Evolutionary conservation across 2,329 filamentous ascomycete genomes (phyloP).

Genomic region (Conoideocrella luteorostrata): DNA sequence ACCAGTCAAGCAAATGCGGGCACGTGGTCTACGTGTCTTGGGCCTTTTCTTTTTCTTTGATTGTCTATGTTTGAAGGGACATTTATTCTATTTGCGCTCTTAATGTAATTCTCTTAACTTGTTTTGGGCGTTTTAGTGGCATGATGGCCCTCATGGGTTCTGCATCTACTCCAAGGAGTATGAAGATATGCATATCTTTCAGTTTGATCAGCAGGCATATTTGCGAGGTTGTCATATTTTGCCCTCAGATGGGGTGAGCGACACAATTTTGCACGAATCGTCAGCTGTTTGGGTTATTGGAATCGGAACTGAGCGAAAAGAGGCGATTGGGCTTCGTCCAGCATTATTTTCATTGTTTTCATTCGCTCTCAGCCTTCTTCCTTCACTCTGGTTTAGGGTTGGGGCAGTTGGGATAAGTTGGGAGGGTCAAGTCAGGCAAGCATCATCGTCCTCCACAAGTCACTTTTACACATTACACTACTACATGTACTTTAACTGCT

Average conservation of each 20-base stretch:
- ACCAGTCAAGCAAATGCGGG: not conserved
- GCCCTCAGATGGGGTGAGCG: slow-evolving; percentile 19
- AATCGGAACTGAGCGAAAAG: slow-evolving; percentile 14
- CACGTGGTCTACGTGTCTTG: slow-evolving; percentile 13
- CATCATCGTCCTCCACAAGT: slow-evolving; percentile 63
- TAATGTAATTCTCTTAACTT: slow-evolving; percentile 10
- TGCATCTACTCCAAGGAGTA: slow-evolving; percentile 20
- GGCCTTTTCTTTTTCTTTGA: slow-evolving; percentile 14
- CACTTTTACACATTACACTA: slow-evolving; percentile 11
- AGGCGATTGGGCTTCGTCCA: slow-evolving; percentile 10
- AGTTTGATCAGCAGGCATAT: slow-evolving; percentile 26
- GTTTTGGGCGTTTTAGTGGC: slow-evolving; percentile 22
- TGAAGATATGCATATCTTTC: slow-evolving; percentile 17
- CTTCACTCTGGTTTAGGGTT: slow-evolving; percentile 4
- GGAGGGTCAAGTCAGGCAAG: slow-evolving; percentile 48
- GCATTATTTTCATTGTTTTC: slow-evolving; percentile 10
- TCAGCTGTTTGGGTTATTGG: slow-evolving; percentile 18
- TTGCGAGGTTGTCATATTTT: slow-evolving; percentile 18
- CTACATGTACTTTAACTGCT: slow-evolving; percentile 60
- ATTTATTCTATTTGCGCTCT: slow-evolving; percentile 13
- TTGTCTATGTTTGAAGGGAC: too few species aligned
- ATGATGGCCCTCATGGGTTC: slow-evolving; percentile 15
- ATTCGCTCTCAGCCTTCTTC: slow-evolving; percentile 10
- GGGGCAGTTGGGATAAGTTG: slow-evolving; percentile 9
- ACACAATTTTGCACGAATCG: slow-evolving; percentile 24